Base-by-base conservation (phyloP, 2,329 filamentous ascomycete species). In the Westerdykella ornata region DNA sequence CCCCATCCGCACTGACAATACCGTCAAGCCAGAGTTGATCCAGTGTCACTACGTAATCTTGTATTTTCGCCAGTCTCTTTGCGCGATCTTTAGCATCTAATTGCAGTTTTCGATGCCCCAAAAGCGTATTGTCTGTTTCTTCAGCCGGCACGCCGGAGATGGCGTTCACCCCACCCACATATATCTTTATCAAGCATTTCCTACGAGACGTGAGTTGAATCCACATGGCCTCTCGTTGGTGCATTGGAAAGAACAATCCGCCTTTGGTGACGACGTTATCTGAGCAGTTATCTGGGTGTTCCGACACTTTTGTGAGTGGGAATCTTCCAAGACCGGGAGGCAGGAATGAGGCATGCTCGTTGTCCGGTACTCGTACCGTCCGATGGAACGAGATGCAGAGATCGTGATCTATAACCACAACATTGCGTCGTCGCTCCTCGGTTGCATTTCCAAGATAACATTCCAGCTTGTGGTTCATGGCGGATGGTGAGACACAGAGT, bases 161-260 rank as follows among this genome's bases (percentile, higher is more conserved):
- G 3, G 59, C 68, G 42, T 72, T 72, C 5, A 72, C 53, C 4
- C 62, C 59, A 5, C 69, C 71, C 6, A 66, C 54, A 39, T 62
- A 65, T 28, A 72, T 50, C 38, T 67, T 68, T 44, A 72, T 52
- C 1, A 63, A 60, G 41, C 69, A 72, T 2, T 31, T 41, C 11
- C 38, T 17, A 0, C 2, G 2, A 1, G 52, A 44, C 0, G 36
- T 15, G 47, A 72, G 68, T 0, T 54, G 42, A 35, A 72, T 67
- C 67, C 67, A 72, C 65, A 70, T 66, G 0, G 69, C 69, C 39
- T 72, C 69, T 8, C 56, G 58, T 42, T 69, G 59, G 16, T 73
- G 66, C 62, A 76, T 74, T 0, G 71, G 67, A 4, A 75, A 55
- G 47, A 75, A 70, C 0, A 72, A 36, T 1, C 72, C 72, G 3